Base-by-base conservation (phyloP, 352 stramenopile genomes). In the Pythium phragmiticola region DNA sequence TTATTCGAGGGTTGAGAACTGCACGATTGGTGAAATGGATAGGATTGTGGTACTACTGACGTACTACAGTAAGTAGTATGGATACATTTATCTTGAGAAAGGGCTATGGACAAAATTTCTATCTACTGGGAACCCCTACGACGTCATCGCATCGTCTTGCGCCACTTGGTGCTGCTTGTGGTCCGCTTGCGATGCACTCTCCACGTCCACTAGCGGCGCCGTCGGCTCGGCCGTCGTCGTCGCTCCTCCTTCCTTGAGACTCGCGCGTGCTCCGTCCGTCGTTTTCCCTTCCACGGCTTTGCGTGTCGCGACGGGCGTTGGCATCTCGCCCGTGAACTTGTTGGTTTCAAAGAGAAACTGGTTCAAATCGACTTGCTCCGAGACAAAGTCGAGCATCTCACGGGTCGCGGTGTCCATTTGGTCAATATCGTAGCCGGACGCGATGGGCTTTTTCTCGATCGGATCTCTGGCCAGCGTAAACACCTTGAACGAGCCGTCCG, bases 291-390 rank as follows among this genome's bases (percentile, higher is more conserved):
- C 26, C 26, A 30, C 4, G 26, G 26, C 26, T 30, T 23, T 47
- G 46, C 28, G 43, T 16, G 39, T 33, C 9, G 8, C 17, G 4
- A 21, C 11, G 19, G 45, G 55, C 37, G 45, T 41, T 58, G 17
- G 23, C 6, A 33, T 48, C 13, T 17, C 17, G 39, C 8, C 39
- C 39, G 75, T 77, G 53, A 90, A 88, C 54, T 82, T 80, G 61
- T 90, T 87, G 41, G 80, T 75, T 41, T 87, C 71, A 34, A 80
- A 88, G 11, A 90, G 63, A 43, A 90, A 90, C 69, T 88, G 78
- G 69, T 90, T 84, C 65, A 90, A 60, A 43, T 88, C 77, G 34
- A 90, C 75, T 14, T 78, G 69, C 61, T 84, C 76, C 3, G 73
- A 79, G 45, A 78, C 79, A 47, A 77, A 79, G 30, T 79, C 77